Conservation (phyloP, 257 asterid species). For the Handroanthus guayacan region DNA sequence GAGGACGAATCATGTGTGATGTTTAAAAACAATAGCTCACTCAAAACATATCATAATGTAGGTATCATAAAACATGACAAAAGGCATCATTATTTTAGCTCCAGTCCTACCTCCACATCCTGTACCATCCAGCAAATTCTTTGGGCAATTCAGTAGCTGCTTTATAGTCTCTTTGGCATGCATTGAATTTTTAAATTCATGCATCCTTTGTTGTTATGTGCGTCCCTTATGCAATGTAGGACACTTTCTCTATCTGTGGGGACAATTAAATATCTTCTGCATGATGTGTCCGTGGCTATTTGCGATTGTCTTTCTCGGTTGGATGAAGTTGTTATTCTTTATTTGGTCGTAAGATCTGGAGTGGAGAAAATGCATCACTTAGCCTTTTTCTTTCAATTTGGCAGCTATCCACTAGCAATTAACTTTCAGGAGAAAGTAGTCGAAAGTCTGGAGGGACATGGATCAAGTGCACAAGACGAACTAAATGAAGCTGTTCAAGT, state of each 20-base stretch:
- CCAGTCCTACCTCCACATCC: background rate
- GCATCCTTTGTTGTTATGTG: background rate
- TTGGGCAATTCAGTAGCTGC: background rate
- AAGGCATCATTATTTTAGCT: background rate
- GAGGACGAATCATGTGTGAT: background rate
- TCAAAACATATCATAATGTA: background rate
- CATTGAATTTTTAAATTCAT: too few species aligned
- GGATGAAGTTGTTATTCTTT: background rate
- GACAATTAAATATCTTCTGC: background rate
- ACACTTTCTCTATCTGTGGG: too few species aligned
- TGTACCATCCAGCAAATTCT: background rate
- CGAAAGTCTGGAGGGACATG: constrained; percentile 87
- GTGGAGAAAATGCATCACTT: background rate
- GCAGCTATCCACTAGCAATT: constrained; percentile 84
- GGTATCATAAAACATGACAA: background rate
- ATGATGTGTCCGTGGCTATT: background rate
- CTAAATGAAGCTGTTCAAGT: constrained; percentile 68
- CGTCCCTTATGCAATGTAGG: background rate
- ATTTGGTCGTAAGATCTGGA: background rate
- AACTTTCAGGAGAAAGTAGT: constrained; percentile 82
- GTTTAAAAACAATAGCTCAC: background rate
- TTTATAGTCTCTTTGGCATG: background rate
- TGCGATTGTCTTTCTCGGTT: background rate
- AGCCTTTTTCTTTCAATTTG: constrained; percentile 27
- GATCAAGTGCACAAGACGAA: constrained; percentile 76